Evolutionary conservation across 2,329 filamentous ascomycete genomes (phyloP), one percentile per base, ranked within the genome.

Genomic region (Botrytis sinoallii): DNA sequence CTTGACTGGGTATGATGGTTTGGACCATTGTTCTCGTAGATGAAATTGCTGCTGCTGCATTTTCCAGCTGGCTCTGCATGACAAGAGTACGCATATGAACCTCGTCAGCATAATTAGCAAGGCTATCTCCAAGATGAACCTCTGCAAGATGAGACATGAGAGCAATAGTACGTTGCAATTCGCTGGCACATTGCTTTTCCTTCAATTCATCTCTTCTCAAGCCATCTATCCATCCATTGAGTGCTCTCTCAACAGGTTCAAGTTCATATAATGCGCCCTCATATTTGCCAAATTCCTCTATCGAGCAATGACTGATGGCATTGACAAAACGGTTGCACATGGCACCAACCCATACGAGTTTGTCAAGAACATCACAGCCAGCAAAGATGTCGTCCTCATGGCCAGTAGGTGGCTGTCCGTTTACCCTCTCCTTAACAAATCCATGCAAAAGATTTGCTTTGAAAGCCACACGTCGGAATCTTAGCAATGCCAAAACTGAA

Each of bases 211-310:
- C 94, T 70, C 90, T 90, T 76, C 94, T 91, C 72, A 98, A 82
- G 9, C 90, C 90, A 76, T 98, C 95, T 73, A 98, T 93, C 89
- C 94, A 97, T 72, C 88, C 88, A 80, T 97, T 97, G 68, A 98
- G 84, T 0, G 93, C 93, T 73, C 94, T 89, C 83, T 99, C 96
- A 18, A 98, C 93, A 0, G 95, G 94, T 81, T 97, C 93, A 69
- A 98, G 86, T 82, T 98, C 96, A 78, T 94, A 93, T 74, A 96
- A 83, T 3, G 94, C 93, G 60, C 91, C 91, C 78, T 94, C 92
- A 77, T 94, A 96, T 76, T 86, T 90, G 64, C 88, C 87, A 81
- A 98, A 98, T 74, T 93, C 89, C 66, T 93, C 90, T 1, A 92
- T 85, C 3, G 92, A 91, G 82, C 94, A 97, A 77, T 90, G 89